Evolutionary conservation across 177 flowering plant species (phyloP).

Genomic region (Vitis hybrid): DNA sequence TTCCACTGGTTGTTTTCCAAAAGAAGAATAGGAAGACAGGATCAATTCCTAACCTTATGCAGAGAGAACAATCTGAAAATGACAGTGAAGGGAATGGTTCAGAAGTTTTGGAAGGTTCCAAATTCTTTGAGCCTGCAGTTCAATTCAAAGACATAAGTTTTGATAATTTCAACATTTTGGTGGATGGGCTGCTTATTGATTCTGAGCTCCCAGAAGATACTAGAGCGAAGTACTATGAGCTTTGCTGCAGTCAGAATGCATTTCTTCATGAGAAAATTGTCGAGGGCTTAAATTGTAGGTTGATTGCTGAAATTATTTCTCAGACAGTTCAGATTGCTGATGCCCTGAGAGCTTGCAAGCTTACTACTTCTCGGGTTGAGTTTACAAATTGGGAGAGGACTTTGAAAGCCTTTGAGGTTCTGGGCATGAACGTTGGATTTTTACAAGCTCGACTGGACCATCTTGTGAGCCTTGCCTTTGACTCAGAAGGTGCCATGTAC

Average conservation of each 20-base stretch:
- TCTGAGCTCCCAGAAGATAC: constrained; percentile 36
- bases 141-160: constrained; percentile 33
- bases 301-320: constrained; percentile 36
- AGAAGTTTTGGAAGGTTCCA: constrained; percentile 36
- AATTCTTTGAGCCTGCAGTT: constrained; percentile 14
- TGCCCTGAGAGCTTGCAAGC: constrained; percentile 42
- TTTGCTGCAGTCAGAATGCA: constrained; percentile 42
- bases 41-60: constrained; percentile 11
- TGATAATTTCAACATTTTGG: constrained; percentile 36
- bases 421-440: constrained; percentile 65
- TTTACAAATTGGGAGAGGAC: constrained; percentile 45
- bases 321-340: constrained; percentile 43
- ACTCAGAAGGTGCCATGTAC: constrained; percentile 38
- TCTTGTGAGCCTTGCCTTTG: constrained; percentile 38
- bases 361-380: constrained; percentile 38
- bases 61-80: constrained; percentile 41
- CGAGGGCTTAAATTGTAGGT: constrained; percentile 29
- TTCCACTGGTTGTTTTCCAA: constrained; percentile 22
- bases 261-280: constrained; percentile 43
- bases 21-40: constrained; percentile 27
- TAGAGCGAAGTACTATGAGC: constrained; percentile 35
- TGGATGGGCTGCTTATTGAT: constrained; percentile 37
- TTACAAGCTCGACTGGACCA: constrained; percentile 33
- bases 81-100: constrained; percentile 40
- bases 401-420: constrained; percentile 43